Percentiles rank a stretch among this genome's conserved stretches.
These are phyloP conservation scores for Seiridium unicorne DNA, from an alignment of 2,329 filamentous ascomycete species.

Conservation along the genomic window DNA sequence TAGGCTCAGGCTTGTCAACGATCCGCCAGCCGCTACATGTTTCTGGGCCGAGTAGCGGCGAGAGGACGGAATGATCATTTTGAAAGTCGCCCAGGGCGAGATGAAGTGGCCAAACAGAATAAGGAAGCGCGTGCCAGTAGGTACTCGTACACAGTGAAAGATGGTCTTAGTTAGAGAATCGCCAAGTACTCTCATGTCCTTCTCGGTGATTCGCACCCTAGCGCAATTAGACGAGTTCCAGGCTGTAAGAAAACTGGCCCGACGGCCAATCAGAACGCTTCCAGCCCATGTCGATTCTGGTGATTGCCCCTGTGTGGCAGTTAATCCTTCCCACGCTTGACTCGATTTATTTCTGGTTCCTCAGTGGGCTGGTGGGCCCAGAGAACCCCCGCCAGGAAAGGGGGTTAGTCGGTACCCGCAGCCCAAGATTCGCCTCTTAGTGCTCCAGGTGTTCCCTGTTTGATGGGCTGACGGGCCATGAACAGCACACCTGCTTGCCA, in stretches of 20 bases:
- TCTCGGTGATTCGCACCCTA: constrained; percentile 3
- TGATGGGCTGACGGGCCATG: neutral
- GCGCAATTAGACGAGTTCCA: neutral
- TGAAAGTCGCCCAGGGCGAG: too few relatives aligned
- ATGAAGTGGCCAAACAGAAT: too few relatives aligned
- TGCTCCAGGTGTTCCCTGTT: neutral
- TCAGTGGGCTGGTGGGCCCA: neutral
- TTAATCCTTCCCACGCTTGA: neutral
- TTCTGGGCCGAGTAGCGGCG: too few relatives aligned
- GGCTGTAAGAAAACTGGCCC: neutral
- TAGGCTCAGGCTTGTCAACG: too few relatives aligned
- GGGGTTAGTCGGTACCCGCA: neutral
- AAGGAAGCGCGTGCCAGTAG: too few relatives aligned
- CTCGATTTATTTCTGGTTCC: neutral
- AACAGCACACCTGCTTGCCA: neutral
- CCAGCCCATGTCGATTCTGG: neutral
- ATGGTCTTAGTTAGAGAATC: too few relatives aligned
- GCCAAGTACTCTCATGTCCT: neutral
- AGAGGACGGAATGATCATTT: too few relatives aligned
- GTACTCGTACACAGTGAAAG: too few relatives aligned
- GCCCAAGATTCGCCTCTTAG: neutral
- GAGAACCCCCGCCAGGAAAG: neutral
- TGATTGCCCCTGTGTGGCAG: neutral
- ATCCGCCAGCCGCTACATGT: too few relatives aligned
- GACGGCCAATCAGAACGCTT: neutral